These are phyloP conservation scores for Agroathelia rolfsii DNA, from an alignment of 1,284 basidiomycete species.

Conservation along the genomic window DNA sequence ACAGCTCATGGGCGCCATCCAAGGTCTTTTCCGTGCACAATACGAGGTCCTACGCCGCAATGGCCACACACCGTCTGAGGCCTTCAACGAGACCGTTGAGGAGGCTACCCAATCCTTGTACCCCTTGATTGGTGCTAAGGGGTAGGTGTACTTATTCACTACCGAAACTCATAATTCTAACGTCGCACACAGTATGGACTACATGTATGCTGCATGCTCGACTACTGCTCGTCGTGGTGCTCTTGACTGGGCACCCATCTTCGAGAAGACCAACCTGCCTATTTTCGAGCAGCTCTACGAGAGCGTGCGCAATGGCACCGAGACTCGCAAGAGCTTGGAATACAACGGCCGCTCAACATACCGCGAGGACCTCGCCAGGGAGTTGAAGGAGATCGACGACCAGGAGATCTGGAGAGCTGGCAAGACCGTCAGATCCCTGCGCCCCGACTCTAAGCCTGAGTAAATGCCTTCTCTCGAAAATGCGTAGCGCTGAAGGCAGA, in stretches of 20 bases:
- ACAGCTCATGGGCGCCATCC: constrained; percentile 97
- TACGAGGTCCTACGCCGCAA: constrained; percentile 99
- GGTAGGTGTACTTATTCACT: constrained; percentile 35
- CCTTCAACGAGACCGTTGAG: constrained; percentile 99
- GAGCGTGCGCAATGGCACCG: constrained; percentile 89
- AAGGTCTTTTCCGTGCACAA: constrained; percentile 98
- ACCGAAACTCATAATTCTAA: constrained; percentile 3
- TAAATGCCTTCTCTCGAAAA: too few relatives aligned
- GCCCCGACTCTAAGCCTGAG: constrained; percentile 67
- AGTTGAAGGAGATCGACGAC: constrained; percentile 91
- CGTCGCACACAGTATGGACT: constrained; percentile 73
- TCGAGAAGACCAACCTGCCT: constrained; percentile 88
- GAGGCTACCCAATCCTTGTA: constrained; percentile 98
- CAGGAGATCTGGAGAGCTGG: constrained; percentile 98
- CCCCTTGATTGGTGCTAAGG: constrained; percentile 92
- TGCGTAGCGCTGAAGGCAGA: too few relatives aligned
- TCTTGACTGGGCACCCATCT: constrained; percentile 98
- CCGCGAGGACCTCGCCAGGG: constrained; percentile 88
- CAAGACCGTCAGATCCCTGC: constrained; percentile 68
- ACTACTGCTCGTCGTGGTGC: constrained; percentile 98
- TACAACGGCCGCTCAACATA: constrained; percentile 93
- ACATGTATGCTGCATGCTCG: constrained; percentile 99
- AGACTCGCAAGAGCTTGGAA: constrained; percentile 95
- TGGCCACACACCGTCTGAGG: constrained; percentile 95
- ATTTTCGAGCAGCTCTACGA: constrained; percentile 94